Evolutionary conservation across 2,329 filamentous ascomycete genomes (phyloP), one percentile per base, ranked within the genome.

Genomic region (Dendrostoma leiphaemia): DNA sequence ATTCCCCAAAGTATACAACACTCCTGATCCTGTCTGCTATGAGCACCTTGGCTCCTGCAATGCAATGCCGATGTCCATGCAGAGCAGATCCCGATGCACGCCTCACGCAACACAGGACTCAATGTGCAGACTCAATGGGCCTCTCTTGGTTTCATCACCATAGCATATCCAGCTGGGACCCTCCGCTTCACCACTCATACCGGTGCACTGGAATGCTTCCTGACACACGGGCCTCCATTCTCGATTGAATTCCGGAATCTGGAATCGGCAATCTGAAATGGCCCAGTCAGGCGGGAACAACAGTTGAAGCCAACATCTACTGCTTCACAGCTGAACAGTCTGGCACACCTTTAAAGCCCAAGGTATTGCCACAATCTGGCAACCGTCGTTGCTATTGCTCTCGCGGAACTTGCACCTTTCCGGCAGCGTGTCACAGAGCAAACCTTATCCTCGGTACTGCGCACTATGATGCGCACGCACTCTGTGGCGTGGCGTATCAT

Each of bases 51-150:
- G 29, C 29, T 45, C 41, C 41, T 57, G 54, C 51, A 57, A 43
- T 57, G 54, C 51, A 57, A 32, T 31, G 44, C 50, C 31, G 46
- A 26, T 46, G 54, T 51, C 53, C 32, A 54, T 41, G 47, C 51
- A 45, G 46, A 26, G 37, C 37, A 41, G 38, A 41, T 26, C 38
- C 38, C 26, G 38, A 26, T 21, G 38, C 21, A 26, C 12, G 21
- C 17, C 31, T 40, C 45, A 34, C 53, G 50, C 54, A 23, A 48
- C 34, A 46, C 41, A 9, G 32, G 29, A 44, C 34, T 29, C 7
- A 23, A 23, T 23, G 21, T 41, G 38, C 38, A 41, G 38, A n/a
- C n/a, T 26, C 38, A 41, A 19, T 21, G 23, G 28, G 13, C 34
- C 21, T 34, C 32, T 38, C 34, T 34, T 48, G 32, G 44, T 47